Conservation (phyloP, 176 grass and related monocot genomes). For the Bolboschoenus planiculmis region DNA sequence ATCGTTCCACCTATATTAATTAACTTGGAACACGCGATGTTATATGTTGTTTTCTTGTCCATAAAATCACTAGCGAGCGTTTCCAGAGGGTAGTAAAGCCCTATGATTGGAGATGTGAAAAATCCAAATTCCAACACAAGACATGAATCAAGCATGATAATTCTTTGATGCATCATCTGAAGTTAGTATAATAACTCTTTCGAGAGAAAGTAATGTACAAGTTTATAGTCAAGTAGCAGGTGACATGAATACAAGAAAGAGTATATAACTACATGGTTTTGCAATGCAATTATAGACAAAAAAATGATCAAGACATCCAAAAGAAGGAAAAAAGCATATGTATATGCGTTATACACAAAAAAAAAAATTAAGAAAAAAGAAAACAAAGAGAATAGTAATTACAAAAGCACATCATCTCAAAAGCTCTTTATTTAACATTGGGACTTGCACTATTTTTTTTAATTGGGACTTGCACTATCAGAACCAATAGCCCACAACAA, state of each 20-base stretch:
- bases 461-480: conserved; percentile 8
- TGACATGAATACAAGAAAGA: background rate
- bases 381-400: conserved; percentile 6
- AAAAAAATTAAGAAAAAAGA: background rate
- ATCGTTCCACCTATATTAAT: too few relatives aligned
- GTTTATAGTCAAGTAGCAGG: background rate
- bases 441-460: conserved; percentile 11
- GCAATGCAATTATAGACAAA: background rate
- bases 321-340: background rate
- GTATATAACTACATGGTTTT: background rate
- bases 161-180: background rate
- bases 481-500: conserved; percentile 25
- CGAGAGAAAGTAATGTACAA: background rate
- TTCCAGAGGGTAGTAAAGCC: background rate
- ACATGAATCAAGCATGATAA: background rate
- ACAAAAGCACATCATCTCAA: conserved; percentile 14
- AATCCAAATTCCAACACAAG: background rate
- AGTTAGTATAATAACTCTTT: background rate
- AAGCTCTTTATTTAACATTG: conserved; percentile 20
- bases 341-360: background rate
- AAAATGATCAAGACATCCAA: background rate
- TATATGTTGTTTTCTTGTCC: background rate
- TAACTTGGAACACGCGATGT: background rate
- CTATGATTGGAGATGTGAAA: background rate
- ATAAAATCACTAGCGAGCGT: too few relatives aligned